Evolutionary conservation across 305 asterid species (phyloP).

Genomic region (Andrographis paniculata): DNA sequence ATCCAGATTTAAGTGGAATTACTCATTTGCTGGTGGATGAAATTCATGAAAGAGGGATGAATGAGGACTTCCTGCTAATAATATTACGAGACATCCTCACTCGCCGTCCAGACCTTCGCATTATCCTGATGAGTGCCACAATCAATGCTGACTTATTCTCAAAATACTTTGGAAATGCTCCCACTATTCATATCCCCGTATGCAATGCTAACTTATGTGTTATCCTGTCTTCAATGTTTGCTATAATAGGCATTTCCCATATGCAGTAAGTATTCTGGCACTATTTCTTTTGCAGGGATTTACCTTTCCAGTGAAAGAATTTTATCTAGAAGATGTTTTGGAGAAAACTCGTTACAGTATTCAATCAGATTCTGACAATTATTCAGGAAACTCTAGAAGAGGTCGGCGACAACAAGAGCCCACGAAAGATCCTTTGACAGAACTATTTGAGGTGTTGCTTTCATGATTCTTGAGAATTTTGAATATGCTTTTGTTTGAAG

Average conservation of each 20-base stretch:
- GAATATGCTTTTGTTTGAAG: constrained; percentile 3
- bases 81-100: constrained; percentile 85
- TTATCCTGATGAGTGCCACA: constrained; percentile 96
- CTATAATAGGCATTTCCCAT: constrained; percentile 12
- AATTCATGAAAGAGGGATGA: constrained; percentile 97
- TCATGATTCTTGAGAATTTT: constrained; percentile 8
- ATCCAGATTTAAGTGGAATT: constrained; percentile 68
- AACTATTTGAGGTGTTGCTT: constrained; percentile 61
- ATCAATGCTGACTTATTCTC: constrained; percentile 88
- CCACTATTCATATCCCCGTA: constrained; percentile 88
- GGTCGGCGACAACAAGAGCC: constrained; percentile 57
- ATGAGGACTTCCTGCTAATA: constrained; percentile 87
- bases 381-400: constrained; percentile 61
- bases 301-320: constrained; percentile 79
- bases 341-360: constrained; percentile 64
- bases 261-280: constrained; percentile 3
- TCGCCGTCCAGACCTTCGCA: constrained; percentile 84
- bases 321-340: constrained; percentile 81
- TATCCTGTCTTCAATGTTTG: constrained; percentile 14
- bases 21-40: constrained; percentile 93
- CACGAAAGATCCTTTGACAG: constrained; percentile 67
- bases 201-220: constrained; percentile 17
- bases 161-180: constrained; percentile 78
- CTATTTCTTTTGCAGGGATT: constrained; percentile 55
- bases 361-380: constrained; percentile 41